Conservation (phyloP, 345 rosid genomes). For the Salix viminalis region DNA sequence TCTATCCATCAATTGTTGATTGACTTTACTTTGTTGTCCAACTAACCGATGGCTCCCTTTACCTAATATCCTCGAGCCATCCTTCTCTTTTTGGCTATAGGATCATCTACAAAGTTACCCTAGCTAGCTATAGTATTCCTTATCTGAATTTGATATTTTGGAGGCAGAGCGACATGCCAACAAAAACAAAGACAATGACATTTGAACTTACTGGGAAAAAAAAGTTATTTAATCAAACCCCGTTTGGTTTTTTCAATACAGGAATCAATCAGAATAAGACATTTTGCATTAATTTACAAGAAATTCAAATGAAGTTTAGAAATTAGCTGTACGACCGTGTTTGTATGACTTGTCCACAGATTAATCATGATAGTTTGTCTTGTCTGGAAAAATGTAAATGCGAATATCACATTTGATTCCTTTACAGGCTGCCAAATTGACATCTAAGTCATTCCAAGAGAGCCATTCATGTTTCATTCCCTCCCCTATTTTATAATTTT, state of each 20-base stretch:
- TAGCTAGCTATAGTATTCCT: not conserved
- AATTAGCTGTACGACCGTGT: too few species aligned
- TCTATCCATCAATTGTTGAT: not conserved
- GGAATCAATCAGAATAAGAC: not conserved
- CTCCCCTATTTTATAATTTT: too few species aligned
- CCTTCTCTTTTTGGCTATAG: not conserved
- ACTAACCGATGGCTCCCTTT: not conserved
- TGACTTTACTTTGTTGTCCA: not conserved
- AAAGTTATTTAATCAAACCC: not conserved
- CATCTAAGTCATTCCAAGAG: not conserved
- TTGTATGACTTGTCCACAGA: too few species aligned
- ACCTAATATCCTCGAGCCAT: not conserved
- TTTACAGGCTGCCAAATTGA: too few species aligned
- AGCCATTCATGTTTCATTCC: not conserved
- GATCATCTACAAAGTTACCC: not conserved
- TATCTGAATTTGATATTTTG: not conserved
- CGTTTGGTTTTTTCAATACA: not conserved
- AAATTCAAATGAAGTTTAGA: too few species aligned
- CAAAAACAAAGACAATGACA: not conserved
- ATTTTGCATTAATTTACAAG: not conserved
- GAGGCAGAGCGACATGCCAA: not conserved
- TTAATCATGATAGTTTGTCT: not conserved
- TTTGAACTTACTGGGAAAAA: not conserved
- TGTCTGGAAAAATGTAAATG: too few species aligned
- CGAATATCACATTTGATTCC: not conserved